Evolutionary conservation across 345 rosid species (phyloP), one percentile per base, ranked within the genome.

Genomic region (Isatis tinctoria): DNA sequence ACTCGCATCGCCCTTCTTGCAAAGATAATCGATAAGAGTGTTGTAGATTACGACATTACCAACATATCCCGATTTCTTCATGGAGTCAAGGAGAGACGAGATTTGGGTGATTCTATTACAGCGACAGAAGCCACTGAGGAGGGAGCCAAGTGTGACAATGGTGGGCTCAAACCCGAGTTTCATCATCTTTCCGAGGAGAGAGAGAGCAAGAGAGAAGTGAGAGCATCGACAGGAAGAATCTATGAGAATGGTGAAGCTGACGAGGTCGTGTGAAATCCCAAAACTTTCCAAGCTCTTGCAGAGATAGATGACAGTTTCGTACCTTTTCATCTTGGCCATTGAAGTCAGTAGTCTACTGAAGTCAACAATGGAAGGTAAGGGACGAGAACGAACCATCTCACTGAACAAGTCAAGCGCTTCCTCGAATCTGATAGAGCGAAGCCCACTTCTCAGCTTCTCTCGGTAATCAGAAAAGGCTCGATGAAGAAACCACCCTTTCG

Each of bases 321-420:
- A 63, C 32, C 44, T 40, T 28, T 10, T 73, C 76, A 73, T 28
- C 12, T 53, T 10, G 2, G 69, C 12, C 5, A 63, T 9, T 1
- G 54, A 54, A 3, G 10, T 63, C 0, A 73, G 60, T 17, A 73
- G 9, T 53, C 30, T 37, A 63, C 16, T 73, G 69, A 73, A 73
- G 49, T 63, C 76, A 13, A 73, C 41, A 72, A 62, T 36, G 30
- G 76, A 72, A 49, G 61, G 69, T 26, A 48, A 0, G 5, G 76
- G 76, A 2, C 49, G 40, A 60, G 65, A 60, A 2, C n/a, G 51
- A 68, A 68, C 63, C 69, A 72, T 72, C 17, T 49, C 49, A 2
- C 9, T 14, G 67, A 72, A 72, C 75, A 72, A 60, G 49, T 48
- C 60, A 45, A 61, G 20, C 26, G 75, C 69, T 7, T 72, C 75